Evolutionary conservation across 805 yeast species (phyloP), one percentile per base, ranked within the genome.

Genomic region (Sungouiozyma intestinalis): DNA sequence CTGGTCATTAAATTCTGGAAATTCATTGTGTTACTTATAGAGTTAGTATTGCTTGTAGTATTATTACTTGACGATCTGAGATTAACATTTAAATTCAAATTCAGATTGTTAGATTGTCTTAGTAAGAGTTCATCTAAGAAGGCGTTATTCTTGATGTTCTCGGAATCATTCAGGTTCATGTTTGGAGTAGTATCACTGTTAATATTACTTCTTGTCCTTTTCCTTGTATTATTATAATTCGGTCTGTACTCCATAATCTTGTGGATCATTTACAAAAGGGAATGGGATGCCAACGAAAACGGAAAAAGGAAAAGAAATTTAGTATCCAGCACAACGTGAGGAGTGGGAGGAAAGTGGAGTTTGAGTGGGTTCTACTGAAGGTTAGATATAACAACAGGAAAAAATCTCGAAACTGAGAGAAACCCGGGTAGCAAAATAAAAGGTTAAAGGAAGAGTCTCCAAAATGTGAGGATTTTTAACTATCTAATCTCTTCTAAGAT

Each of bases 21-120:
- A 24, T 24, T 24, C 29, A 24, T 24, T 24, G 11, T 24, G 11
- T 24, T 11, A 24, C 29, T 24, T 6, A 24, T 39, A 16, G 42
- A 48, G 41, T 42, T 45, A 43, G 32, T 39, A 45, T 15, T 46
- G 44, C 32, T 41, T 40, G 40, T 45, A 43, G 32, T 39, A 45
- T 15, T 46, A 43, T 24, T 41, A 36, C n/a, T 35, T 24, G 24
- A 20, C 4, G 27, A 19, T 14, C 11, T 36, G 5, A 19, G 13
- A 11, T 36, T 18, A 15, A 15, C 31, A 33, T 33, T 33, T 33
- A 33, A 16, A 33, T 33, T 33, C 8, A 33, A 15, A 33, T 33
- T 33, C 8, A 33, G 8, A 16, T 33, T 33, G 8, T 33, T 33
- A 19, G 24, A 19, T 11, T 24, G 29, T 24, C 11, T 24, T 24